A percentile compares a stretch with the other conserved stretches of the same genome.
phyloP scores from a whole-genome alignment of 1,284 basidiomycete genomes.

The Irpex sp. region DNA sequence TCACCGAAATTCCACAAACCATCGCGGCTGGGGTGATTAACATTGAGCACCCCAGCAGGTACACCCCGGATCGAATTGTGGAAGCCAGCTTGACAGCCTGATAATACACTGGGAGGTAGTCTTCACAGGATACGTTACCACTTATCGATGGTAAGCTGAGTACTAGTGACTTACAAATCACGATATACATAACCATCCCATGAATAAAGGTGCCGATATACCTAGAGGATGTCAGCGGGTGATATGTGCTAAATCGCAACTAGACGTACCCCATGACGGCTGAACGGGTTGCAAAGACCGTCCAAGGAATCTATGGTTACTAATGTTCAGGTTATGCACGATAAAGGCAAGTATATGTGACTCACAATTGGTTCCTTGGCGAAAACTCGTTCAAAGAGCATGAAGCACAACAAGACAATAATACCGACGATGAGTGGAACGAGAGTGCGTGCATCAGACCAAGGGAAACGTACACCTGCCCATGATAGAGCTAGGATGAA shows the following conservation, averaged over 20 bases:
- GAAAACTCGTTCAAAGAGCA: background rate
- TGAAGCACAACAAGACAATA: background rate
- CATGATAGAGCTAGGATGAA: conserved; percentile 8
- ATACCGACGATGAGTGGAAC: conserved; percentile 1
- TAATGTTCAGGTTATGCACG: background rate
- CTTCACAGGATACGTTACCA: too few species aligned
- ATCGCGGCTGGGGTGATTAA: conserved; percentile 5
- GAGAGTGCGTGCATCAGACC: conserved; percentile 1
- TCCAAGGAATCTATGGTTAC: background rate
- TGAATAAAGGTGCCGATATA: background rate
- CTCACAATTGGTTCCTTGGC: conserved; percentile 6
- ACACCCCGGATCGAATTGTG: conserved; percentile 4
- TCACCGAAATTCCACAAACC: conserved; percentile 12
- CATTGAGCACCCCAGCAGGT: conserved; percentile 1
- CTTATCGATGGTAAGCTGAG: background rate
- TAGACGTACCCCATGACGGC: background rate
- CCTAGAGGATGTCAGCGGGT: too few species aligned
- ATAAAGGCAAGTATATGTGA: too few species aligned
- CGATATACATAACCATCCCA: background rate
- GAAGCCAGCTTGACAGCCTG: conserved; percentile 2
- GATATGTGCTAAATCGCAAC: too few species aligned
- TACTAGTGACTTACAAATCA: background rate
- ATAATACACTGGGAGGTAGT: background rate
- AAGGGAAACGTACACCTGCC: conserved; percentile 6
- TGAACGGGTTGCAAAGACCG: background rate